Base-by-base conservation (phyloP, 2,329 filamentous ascomycete genomes). In the Arthrobotrys conoides region DNA sequence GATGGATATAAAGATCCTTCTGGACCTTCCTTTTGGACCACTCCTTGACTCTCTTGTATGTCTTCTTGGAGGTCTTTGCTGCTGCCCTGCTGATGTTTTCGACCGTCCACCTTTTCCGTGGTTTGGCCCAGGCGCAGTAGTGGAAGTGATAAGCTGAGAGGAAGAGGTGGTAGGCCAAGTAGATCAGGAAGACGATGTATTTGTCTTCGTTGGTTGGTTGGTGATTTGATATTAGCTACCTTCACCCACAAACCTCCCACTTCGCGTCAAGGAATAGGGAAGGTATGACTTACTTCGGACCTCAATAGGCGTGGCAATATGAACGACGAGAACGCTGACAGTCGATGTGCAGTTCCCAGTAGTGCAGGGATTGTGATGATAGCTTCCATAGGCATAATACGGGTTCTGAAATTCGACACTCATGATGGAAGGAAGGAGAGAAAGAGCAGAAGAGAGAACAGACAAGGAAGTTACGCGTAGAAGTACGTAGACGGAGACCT, bases 361-460 rank as follows among this genome's bases (percentile, higher is more conserved):
- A 20, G 3, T 44, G 33, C 57, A 61, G 24, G 51, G 36, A 4
- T 44, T 2, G 9, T 24, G 20, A 14, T 24, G 18, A 18, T 18
- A 61, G 6, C 1, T 27, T 44, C 36, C 57, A 9, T 27, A n/a
- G 0, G 9, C 9, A 44, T 30, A 22, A 8, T 16, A 24, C 22
- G 12, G 18, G 9, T n/a, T 22, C 8, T 38, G 16, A n/a, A n/a
- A 20, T 5, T 20, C 1, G 30, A 27, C 1, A n/a, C 38, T 30
- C 57, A 61, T 61, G 5, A 10, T 24, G 55, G n/a, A n/a, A n/a
- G n/a, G n/a, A 41, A 59, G 55, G 46, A 48, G 46, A 36, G 33
- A 36, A n/a, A n/a, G n/a, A n/a, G n/a, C n/a, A n/a, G 46, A 22
- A 36, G 12, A 41, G 30, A 38, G 33, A 41, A 3, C 18, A 27